Percentiles rank a stretch among this genome's conserved stretches.
phyloP scores from a whole-genome alignment of 345 rosid species.

The Noccaea bulbosa region DNA sequence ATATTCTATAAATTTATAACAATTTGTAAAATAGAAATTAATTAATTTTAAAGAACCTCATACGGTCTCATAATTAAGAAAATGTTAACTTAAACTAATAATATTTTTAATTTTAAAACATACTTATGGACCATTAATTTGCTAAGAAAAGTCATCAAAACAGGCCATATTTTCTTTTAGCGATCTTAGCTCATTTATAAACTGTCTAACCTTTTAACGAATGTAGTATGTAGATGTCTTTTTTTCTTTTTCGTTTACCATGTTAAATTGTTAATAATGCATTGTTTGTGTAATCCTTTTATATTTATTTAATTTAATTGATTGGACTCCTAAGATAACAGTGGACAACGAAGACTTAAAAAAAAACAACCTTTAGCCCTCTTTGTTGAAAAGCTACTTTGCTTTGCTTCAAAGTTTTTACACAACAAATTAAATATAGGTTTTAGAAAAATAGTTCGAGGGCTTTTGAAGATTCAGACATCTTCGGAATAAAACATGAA shows the following conservation, averaged over 20 bases:
- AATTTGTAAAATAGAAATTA: no score
- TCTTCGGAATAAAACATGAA: slow-evolving; percentile 40
- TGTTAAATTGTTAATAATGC: background rate
- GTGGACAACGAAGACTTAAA: background rate
- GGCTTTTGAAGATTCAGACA: slow-evolving; percentile 46
- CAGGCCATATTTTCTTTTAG: background rate
- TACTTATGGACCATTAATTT: no score
- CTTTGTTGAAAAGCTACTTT: slow-evolving; percentile 35
- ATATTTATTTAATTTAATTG: background rate
- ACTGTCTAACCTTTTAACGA: background rate
- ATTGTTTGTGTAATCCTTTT: background rate
- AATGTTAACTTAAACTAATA: no score
- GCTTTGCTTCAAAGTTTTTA: slow-evolving; percentile 27
- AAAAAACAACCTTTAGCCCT: slow-evolving; percentile 5
- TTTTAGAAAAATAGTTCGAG: slow-evolving; percentile 40
- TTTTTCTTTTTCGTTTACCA: background rate
- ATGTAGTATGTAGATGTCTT: background rate
- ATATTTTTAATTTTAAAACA: no score
- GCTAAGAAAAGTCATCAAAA: no score
- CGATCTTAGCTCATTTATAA: background rate
- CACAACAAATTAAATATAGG: background rate
- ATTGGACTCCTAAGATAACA: background rate
- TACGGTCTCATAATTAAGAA: no score
- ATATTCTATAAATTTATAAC: no score
- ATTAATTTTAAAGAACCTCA: no score